A percentile compares a stretch with the other conserved stretches of the same genome.
Evolutionary conservation across 225 moss, liverwort and hornwort species (phyloP).

Genomic region (Marchantia polymorpha): DNA sequence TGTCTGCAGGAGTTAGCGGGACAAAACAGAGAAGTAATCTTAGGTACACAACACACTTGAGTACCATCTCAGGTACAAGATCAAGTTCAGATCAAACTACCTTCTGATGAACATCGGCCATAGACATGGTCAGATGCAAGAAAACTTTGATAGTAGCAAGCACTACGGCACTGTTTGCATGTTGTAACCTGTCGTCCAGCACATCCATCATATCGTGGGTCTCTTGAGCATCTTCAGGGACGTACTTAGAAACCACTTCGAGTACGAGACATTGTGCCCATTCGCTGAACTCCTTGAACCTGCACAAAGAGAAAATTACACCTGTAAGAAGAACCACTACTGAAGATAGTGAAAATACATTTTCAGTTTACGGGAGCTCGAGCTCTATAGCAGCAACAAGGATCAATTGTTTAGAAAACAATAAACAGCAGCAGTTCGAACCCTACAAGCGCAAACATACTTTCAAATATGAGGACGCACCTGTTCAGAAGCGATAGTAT

Average conservation of each 20-base stretch:
- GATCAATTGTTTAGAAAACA: not conserved
- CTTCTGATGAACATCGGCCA: constrained; percentile 93
- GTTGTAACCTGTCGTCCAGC: constrained; percentile 94
- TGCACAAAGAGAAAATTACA: constrained; percentile 24
- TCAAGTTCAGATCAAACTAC: constrained; percentile 32
- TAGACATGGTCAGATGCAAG: constrained; percentile 85
- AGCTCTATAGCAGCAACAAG: not conserved
- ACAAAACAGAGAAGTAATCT: not conserved
- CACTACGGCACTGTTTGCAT: constrained; percentile 96
- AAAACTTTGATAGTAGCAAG: constrained; percentile 97
- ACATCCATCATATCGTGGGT: constrained; percentile 92
- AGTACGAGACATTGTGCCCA: constrained; percentile 97
- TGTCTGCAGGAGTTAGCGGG: not conserved
- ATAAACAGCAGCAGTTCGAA: not conserved
- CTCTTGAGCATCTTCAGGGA: constrained; percentile 75
- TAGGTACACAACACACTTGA: not conserved
- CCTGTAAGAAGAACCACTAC: not conserved
- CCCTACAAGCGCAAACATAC: not conserved
- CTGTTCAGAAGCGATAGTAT: constrained; percentile 84
- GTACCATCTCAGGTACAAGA: not conserved
- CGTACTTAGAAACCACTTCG: constrained; percentile 87
- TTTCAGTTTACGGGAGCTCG: no score
- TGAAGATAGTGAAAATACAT: no score
- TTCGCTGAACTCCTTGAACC: constrained; percentile 95
- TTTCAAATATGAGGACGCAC: constrained; percentile 25